phyloP scores from a whole-genome alignment of 306 rosid species.

The Pachyrhizus erosus region DNA sequence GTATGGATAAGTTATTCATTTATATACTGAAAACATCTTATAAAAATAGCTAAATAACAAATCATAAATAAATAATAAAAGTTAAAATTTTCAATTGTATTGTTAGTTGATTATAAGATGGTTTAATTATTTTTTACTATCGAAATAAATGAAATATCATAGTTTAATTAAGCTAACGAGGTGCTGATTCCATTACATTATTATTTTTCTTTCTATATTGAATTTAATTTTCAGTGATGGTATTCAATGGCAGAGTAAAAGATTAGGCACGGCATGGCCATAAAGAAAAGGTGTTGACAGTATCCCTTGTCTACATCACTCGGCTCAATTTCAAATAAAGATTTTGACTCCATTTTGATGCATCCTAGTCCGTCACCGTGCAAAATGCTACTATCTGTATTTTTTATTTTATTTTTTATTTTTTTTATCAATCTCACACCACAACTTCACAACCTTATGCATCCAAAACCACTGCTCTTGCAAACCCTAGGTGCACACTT shows the following conservation, averaged over 20 bases:
- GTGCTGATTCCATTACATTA: no score
- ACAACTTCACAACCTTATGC: not conserved
- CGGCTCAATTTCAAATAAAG: not conserved
- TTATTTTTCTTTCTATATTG: not conserved
- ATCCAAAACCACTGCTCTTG: not conserved
- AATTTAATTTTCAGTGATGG: not conserved
- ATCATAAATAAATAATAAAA: no score
- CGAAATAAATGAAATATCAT: no score
- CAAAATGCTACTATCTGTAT: not conserved
- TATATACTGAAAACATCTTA: no score
- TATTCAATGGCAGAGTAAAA: not conserved
- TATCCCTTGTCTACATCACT: not conserved
- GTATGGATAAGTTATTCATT: no score
- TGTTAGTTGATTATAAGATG: no score
- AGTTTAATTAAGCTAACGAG: no score
- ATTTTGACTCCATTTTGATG: not conserved
- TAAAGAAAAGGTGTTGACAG: not conserved
- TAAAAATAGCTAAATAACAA: no score
- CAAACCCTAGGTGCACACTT: constrained; percentile 6
- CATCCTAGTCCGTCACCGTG: not conserved
- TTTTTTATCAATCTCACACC: not conserved
- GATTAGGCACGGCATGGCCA: not conserved
- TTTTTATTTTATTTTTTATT: no score
- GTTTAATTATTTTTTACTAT: no score
- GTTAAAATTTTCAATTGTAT: no score